A percentile compares a stretch with the other conserved stretches of the same genome.
Evolutionary conservation across 208 protist species (phyloP).

Genomic region (Crithidia acanthocephali): DNA sequence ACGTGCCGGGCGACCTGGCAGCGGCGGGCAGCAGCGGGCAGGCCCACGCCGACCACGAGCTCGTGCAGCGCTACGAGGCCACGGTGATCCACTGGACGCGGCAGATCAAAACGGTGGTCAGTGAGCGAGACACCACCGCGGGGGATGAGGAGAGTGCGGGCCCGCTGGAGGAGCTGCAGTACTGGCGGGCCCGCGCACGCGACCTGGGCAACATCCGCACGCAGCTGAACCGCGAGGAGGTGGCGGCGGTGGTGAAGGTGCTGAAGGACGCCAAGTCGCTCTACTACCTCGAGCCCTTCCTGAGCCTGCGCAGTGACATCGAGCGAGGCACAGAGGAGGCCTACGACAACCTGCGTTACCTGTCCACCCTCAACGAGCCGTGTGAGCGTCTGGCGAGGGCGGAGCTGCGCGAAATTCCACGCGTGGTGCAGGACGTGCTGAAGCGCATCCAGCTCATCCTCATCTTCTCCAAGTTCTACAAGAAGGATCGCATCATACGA

Average conservation of each 20-base stretch:
- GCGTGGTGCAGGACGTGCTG: slow-evolving; percentile 92
- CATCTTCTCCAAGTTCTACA: slow-evolving; percentile 94
- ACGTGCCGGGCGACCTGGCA: slow-evolving; percentile 95
- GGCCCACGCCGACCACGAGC: slow-evolving; percentile 92
- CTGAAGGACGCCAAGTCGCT: slow-evolving; percentile 94
- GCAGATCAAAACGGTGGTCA: slow-evolving; percentile 98
- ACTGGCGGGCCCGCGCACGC: slow-evolving; percentile 94
- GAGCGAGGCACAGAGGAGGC: slow-evolving; percentile 94
- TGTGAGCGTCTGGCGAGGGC: slow-evolving; percentile 90
- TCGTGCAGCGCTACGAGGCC: slow-evolving; percentile 97
- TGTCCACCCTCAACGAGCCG: slow-evolving; percentile 93
- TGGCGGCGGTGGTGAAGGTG: slow-evolving; percentile 91
- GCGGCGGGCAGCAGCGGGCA: slow-evolving; percentile 32
- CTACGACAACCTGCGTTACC: slow-evolving; percentile 96
- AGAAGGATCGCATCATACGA: slow-evolving; percentile 94
- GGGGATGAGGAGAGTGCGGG: slow-evolving; percentile 62
- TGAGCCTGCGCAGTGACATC: slow-evolving; percentile 93
- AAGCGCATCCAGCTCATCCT: slow-evolving; percentile 94
- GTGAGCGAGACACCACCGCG: slow-evolving; percentile 60
- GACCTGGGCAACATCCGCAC: slow-evolving; percentile 95
- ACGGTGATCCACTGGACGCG: slow-evolving; percentile 99
- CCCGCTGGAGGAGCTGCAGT: slow-evolving; percentile 96
- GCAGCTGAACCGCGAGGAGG: slow-evolving; percentile 94
- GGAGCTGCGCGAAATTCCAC: slow-evolving; percentile 90
- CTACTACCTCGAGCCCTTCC: slow-evolving; percentile 95